These are phyloP conservation scores for Aspergillus egyptiacus DNA, from an alignment of 495 filamentous ascomycete genomes.

Conservation along the genomic window DNA sequence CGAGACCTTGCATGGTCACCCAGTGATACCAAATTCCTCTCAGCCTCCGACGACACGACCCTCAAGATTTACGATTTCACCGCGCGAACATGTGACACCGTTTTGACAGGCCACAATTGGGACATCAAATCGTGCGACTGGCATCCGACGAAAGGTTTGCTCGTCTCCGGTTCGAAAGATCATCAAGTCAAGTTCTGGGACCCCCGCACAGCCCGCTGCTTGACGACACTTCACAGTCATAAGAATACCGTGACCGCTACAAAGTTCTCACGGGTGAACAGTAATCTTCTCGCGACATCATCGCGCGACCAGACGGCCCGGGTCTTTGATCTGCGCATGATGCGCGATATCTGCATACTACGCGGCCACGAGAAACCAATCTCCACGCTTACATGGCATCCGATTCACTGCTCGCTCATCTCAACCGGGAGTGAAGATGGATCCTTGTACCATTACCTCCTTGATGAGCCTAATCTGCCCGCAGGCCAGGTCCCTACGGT, in stretches of 20 bases:
- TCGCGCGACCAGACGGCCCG: constrained; percentile 87
- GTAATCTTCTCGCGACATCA: constrained; percentile 80
- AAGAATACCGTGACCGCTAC: constrained; percentile 93
- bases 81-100: constrained; percentile 71
- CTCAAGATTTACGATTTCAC: constrained; percentile 97
- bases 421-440: constrained; percentile 87
- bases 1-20: constrained; percentile 90
- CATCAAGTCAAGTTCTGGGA: constrained; percentile 98
- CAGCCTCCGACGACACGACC: constrained; percentile 86
- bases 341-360: constrained; percentile 91
- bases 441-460: constrained; percentile 81
- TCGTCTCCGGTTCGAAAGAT: constrained; percentile 96
- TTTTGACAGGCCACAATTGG: constrained; percentile 86
- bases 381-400: constrained; percentile 89
- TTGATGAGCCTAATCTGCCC: constrained; percentile 85
- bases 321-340: constrained; percentile 93
- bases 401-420: constrained; percentile 79
- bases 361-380: constrained; percentile 93
- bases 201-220: constrained; percentile 76
- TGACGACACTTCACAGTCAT: constrained; percentile 94
- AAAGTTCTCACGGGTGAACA: constrained; percentile 74
- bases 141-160: constrained; percentile 90
- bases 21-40: constrained; percentile 91
- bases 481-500: constrained; percentile 57
- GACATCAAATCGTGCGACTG: constrained; percentile 94